A percentile compares a stretch with the other conserved stretches of the same genome.
Evolutionary conservation across 768 basidiomycete genomes (phyloP).

Genomic region (Lactarius indigo): DNA sequence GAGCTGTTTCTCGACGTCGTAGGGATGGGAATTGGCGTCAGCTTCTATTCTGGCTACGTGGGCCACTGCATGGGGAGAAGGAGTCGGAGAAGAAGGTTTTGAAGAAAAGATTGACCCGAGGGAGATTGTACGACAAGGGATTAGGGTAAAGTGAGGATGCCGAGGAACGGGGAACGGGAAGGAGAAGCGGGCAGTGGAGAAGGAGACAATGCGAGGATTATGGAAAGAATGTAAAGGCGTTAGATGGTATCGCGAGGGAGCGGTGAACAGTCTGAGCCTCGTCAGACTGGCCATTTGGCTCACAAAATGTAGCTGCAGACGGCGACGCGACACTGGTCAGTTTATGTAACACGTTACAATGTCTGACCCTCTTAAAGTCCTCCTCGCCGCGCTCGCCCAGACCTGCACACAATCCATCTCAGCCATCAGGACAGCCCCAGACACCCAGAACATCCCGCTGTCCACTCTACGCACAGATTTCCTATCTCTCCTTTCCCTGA

Average conservation of each 20-base stretch:
- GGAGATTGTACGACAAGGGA: constrained; percentile 15
- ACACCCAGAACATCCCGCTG: constrained; percentile 31
- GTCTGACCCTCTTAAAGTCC: constrained; percentile 31
- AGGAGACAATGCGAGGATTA: constrained; percentile 28
- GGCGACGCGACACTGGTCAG: not conserved
- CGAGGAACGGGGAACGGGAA: constrained; percentile 11
- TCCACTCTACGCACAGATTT: constrained; percentile 51
- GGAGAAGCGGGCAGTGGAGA: constrained; percentile 23
- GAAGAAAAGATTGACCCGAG: constrained; percentile 16
- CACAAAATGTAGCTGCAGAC: not conserved
- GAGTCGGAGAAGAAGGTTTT: constrained; percentile 28
- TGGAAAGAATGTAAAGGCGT: constrained; percentile 24
- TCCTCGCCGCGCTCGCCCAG: constrained; percentile 23
- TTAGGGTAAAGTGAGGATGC: constrained; percentile 2
- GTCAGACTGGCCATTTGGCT: constrained; percentile 6
- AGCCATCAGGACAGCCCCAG: constrained; percentile 12
- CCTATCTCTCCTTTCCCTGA: constrained; percentile 51
- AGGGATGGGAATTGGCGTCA: constrained; percentile 69
- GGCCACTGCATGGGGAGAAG: constrained; percentile 63
- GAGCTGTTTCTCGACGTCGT: constrained; percentile 67
- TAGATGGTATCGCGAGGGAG: not conserved
- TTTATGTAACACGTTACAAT: not conserved
- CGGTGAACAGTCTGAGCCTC: constrained; percentile 18
- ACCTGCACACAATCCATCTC: constrained; percentile 35
- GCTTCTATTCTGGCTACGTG: constrained; percentile 72